Evolutionary conservation across 2,329 filamentous ascomycete genomes (phyloP), one percentile per base, ranked within the genome.

Genomic region (Aspergillus sojae): DNA sequence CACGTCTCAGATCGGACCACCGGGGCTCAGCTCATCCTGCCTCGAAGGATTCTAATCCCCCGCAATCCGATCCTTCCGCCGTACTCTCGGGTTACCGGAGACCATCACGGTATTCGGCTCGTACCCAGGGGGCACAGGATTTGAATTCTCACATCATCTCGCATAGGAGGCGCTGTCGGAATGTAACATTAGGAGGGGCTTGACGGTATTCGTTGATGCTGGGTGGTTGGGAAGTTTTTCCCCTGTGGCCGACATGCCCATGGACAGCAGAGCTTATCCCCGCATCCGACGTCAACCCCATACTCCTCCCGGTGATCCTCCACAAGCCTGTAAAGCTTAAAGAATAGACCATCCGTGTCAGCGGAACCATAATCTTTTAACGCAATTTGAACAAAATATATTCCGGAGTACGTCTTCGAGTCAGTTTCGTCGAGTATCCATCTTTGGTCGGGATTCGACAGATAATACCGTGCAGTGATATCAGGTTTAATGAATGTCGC

Each of bases 31-130:
- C 28, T 23, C n/a, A 30, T 54, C 26, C 16, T 28, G 14, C 19
- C 16, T 50, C n/a, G 11, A 54, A 54, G 52, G 52, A 54, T 54
- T 36, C 19, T 12, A 36, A 54, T 23, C 50, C 52, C 52, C 52
- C n/a, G 52, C 30, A n/a, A 14, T 21, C 30, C 11, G 52, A 34
- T 36, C 19, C 50, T 36, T 16, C 52, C 52, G 30, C 52, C 28
- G 16, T 36, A 54, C 19, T 36, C 52, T 54, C 52, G 52, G 52
- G 52, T 54, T 54, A 54, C 52, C 30, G 52, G 52, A 54, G 16
- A 19, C 30, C 36, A 26, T 21, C 30, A 26, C 30, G 5, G 19
- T 14, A 36, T 34, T 32, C 32, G 52, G 12, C 32, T 34, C 10
- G 4, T 23, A 34, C n/a, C 5, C 9, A 5, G 16, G 6, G 28